Evolutionary conservation across 2,329 filamentous ascomycete species (phyloP), one percentile per base, ranked within the genome.

Genomic region (Pseudogymnoascus sp.): DNA sequence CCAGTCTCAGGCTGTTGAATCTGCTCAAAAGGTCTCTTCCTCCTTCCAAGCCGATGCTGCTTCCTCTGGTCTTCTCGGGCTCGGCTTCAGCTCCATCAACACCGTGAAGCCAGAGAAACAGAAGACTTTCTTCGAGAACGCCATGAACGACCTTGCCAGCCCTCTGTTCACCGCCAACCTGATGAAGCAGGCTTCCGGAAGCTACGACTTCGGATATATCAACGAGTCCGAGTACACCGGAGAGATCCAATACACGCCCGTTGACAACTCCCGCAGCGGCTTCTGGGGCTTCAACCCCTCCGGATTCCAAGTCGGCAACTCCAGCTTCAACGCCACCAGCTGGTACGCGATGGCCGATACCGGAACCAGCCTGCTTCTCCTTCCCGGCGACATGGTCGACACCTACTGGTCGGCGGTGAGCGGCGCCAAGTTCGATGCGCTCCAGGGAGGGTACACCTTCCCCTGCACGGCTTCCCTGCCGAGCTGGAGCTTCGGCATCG

Each of bases 21-120:
- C 67, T 9, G 69, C 69, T 8, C 63, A 62, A 19, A 59, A 59
- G 10, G 69, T 67, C 11, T 69, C 66, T 19, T 40, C 38, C 7
- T 60, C 61, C 1, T 73, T 74, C 66, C 66, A 68, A 15, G 36
- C 47, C 19, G 71, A 73, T 61, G 61, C 69, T 38, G 65, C 67
- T 7, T 59, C 66, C 19, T 83, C 86, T 67, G 85, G 85, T 42
- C 78, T 88, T 10, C 77, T 87, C n/a, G 85, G 85, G n/a, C 78
- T 87, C 33, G 84, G 78, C 2, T 67, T 65, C 36, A 62, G 53
- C n/a, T 64, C 26, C n/a, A 35, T 66, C 50, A 68, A 68, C 50
- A 63, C 61, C 6, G 64, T 65, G 6, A 26, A 21, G 1, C 67
- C 67, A 15, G 60, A 35, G 2, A 21, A 60, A 17, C 66, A 65